A percentile compares a stretch with the other conserved stretches of the same genome.
Conservation (phyloP, 176 grass and related monocot species). For the Secale cereale region DNA sequence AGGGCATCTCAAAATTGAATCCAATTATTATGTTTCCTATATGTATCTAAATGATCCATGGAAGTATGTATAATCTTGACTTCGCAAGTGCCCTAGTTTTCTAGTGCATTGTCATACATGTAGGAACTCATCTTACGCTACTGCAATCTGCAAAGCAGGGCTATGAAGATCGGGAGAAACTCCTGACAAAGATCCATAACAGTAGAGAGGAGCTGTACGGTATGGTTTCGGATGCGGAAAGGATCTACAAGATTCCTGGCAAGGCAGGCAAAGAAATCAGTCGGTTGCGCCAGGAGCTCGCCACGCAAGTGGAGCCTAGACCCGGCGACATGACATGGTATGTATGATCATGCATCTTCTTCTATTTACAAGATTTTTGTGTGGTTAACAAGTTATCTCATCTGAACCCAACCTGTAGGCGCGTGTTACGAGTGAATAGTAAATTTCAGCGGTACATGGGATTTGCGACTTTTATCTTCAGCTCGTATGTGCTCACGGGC, state of each 20-base stretch:
- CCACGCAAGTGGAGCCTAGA: neutral
- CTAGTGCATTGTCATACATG: no score
- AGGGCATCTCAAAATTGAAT: no score
- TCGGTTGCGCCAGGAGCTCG: neutral
- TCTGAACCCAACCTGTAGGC: neutral
- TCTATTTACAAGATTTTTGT: no score
- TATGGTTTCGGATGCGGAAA: neutral
- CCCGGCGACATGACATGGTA: neutral
- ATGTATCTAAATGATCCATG: no score
- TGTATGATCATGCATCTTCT: neutral
- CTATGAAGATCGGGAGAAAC: neutral
- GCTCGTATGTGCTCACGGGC: neutral
- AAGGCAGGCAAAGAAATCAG: neutral
- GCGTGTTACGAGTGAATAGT: neutral
- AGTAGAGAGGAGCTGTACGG: neutral
- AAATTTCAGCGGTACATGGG: no score
- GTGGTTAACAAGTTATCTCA: neutral
- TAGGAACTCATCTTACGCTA: no score
- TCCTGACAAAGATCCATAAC: neutral
- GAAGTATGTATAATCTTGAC: no score
- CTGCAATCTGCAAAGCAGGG: no score
- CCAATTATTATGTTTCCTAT: no score
- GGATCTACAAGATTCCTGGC: neutral
- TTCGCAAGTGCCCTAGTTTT: no score
- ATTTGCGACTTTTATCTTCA: neutral